Evolutionary conservation across 352 stramenopile genomes (phyloP).

Genomic region (Pythium myriotylum): DNA sequence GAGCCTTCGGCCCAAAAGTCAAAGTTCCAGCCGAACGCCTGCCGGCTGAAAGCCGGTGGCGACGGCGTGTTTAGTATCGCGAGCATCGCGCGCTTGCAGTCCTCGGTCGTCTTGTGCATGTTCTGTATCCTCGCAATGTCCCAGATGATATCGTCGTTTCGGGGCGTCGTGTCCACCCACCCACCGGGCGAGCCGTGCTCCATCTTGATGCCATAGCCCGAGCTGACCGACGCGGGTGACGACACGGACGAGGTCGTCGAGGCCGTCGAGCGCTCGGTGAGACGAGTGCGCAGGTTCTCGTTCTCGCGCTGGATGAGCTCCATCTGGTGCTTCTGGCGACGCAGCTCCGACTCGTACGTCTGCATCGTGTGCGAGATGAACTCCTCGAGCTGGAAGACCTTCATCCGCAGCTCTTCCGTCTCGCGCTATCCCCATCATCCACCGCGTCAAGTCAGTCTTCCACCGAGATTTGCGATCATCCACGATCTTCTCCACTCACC

Average conservation of each 20-base stretch:
- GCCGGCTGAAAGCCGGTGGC: constrained; percentile 39
- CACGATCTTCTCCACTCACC: constrained; percentile 12
- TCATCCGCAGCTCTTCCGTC: constrained; percentile 67
- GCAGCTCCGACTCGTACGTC: constrained; percentile 54
- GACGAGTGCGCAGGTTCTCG: constrained; percentile 32
- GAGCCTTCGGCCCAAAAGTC: constrained; percentile 57
- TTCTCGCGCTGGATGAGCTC: constrained; percentile 50
- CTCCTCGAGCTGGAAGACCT: constrained; percentile 72
- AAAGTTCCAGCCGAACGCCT: constrained; percentile 68
- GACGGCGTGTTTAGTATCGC: constrained; percentile 42
- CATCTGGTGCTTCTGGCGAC: constrained; percentile 45
- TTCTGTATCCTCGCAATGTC: constrained; percentile 23
- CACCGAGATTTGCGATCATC: neutral
- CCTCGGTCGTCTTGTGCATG: constrained; percentile 34
- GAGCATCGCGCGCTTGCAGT: constrained; percentile 42
- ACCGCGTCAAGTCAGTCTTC: neutral
- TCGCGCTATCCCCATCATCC: constrained; percentile 39
- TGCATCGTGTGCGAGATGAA: constrained; percentile 65
- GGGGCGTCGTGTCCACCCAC: neutral
- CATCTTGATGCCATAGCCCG: constrained; percentile 7
- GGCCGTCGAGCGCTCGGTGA: neutral
- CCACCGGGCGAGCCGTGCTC: constrained; percentile 7
- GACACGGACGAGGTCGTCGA: constrained; percentile 7
- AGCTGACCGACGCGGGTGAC: constrained; percentile 11
- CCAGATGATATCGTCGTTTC: constrained; percentile 19